Base-by-base conservation (phyloP, 83 land plant genomes). In the Picea abies region DNA sequence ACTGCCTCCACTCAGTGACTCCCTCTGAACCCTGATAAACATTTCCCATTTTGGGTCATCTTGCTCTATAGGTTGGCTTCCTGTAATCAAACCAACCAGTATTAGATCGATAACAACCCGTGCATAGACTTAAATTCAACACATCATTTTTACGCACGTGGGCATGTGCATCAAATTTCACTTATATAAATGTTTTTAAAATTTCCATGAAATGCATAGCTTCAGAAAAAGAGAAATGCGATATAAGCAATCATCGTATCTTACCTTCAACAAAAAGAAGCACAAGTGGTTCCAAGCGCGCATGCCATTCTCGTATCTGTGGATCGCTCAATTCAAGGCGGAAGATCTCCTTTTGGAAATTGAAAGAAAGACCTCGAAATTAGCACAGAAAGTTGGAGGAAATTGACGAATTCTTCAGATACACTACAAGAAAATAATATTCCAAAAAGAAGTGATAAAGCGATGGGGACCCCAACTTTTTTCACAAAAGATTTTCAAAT, bases 11-110 rank as follows among this genome's bases (percentile, higher is more conserved):
- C 67, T 61, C 63, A 63, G 63, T 29, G 49, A 35, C 52, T 67
- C 86, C 87, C 86, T 91, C 79, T 91, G 90, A 14, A 91, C 70
- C 26, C 89, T 75, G 8, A 96, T 82, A 84, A 85, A 96, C 10
- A 98, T 86, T 76, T 96, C 99, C 99, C 99, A 98, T 64, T 80
- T 78, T 56, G 94, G 92, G 81, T 98, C 99, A 79, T 90, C 84
- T 7, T 82, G 84, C 63, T 98, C 99, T 81, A 98, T 93, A 29
- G 98, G 92, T 7, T 82, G 89, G 78, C 94, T 90, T 82, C 92
- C 99, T 97, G 84, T 37, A n/a, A 35, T 25, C 76, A 72, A 2
- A 22, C 26, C 37, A 60, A 29, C 19, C 29, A 12, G 14, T 3
- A 65, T 9, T 26, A 84, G 41, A 60, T 60, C 9, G 9, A 32